Evolutionary conservation across 2,329 filamentous ascomycete genomes (phyloP).

Genomic region (Clonostachys chloroleuca): DNA sequence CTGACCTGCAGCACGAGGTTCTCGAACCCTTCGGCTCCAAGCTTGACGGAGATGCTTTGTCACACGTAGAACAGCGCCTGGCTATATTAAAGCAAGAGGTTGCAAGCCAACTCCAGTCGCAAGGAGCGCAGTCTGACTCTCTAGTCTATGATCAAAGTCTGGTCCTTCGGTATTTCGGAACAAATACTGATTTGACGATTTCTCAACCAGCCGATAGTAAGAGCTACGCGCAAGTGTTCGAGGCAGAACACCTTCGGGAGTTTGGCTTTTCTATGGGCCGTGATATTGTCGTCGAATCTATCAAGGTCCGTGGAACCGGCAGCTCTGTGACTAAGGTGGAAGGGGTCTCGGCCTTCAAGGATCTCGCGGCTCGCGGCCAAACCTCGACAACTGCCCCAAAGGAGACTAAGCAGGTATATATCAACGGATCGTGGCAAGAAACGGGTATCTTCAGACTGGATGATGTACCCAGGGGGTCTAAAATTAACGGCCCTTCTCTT

Average conservation of each 20-base stretch:
- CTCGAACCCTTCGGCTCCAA: background rate
- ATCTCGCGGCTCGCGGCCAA: no score
- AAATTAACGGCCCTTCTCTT: constrained; percentile 21
- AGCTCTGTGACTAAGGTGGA: background rate
- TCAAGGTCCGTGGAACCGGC: constrained; percentile 22
- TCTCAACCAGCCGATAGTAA: constrained; percentile 15
- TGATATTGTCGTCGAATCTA: constrained; percentile 31
- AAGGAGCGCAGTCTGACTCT: background rate
- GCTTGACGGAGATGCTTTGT: no score
- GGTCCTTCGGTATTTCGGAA: constrained; percentile 43
- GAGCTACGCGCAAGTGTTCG: constrained; percentile 13
- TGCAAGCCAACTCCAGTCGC: background rate
- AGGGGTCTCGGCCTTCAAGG: no score
- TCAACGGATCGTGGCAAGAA: background rate
- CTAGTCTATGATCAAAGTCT: constrained; percentile 34
- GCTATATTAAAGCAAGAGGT: background rate
- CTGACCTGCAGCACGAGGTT: constrained; percentile 29
- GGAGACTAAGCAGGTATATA: background rate
- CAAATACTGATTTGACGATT: constrained; percentile 42
- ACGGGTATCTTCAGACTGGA: constrained; percentile 2
- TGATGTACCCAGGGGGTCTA: background rate
- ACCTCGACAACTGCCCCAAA: no score
- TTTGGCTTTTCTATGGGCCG: constrained; percentile 31
- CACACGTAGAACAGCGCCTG: no score
- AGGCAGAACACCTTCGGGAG: constrained; percentile 27